Evolutionary conservation across 352 stramenopile species (phyloP), one percentile per base, ranked within the genome.

Genomic region (Phytophthora pini): DNA sequence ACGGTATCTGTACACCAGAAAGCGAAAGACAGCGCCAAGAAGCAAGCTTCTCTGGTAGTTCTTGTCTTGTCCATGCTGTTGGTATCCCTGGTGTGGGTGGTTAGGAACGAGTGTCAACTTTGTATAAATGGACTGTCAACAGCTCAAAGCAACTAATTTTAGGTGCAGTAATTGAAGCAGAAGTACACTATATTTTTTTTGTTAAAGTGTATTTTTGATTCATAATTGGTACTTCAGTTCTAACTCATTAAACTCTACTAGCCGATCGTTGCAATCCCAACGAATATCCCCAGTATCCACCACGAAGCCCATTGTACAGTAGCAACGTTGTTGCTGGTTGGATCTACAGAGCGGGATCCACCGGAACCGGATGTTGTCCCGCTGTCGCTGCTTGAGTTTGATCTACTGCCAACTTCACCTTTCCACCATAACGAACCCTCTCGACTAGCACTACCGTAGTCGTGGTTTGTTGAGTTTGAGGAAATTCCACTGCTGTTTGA

Each of bases 1-100:
- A 39, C 43, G 4, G 41, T 3, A 26, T 46, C 32, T 38, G 24
- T 36, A 27, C 17, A 55, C 10, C 32, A 65, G 6, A 20, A 63
- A 6, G n/a, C 49, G 17, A 36, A 15, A 57, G 11, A 5, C n/a
- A 46, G 1, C 40, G 10, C 15, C 17, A 46, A 11, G 17, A 29
- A 3, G 40, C 40, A 44, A 36, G 11, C 0, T 12, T 0, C 31
- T 44, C 15, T 44, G 38, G 2, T 22, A 10, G 5, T 12, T 13
- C 31, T 20, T 44, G 38, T 24, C 15, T n/a, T 44, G 15, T 13
- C 0, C 38, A 44, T 36, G 31, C 11, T 44, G 38, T 22, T 24
- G 13, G 5, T 24, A 0, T n/a, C 5, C 11, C 13, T 44, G 38
- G 0, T 22, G 4, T 22, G 13, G 12, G 5, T 24, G 38, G 12